Percentiles rank a stretch among this genome's conserved stretches.
Conservation (phyloP, 495 filamentous ascomycete species). For the Hyaloscypha bicolor region DNA sequence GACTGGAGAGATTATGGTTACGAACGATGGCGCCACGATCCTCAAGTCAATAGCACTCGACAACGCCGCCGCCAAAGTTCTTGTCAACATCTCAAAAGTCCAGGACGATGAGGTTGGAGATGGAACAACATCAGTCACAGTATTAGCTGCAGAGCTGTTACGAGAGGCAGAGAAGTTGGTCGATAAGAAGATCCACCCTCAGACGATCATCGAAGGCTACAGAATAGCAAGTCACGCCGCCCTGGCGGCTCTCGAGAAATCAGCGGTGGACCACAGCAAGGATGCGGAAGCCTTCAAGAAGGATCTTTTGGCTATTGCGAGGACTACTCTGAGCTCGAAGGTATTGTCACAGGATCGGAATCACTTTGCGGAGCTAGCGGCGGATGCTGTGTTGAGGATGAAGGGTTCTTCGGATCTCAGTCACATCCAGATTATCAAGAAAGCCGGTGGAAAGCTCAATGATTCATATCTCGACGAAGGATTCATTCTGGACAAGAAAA, state of each 20-base stretch:
- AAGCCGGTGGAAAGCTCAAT: slow-evolving; percentile 93
- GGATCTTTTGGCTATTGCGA: slow-evolving; percentile 87
- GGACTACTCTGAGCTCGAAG: slow-evolving; percentile 98
- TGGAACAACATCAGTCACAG: slow-evolving; percentile 87
- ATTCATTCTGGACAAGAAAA: slow-evolving; percentile 98
- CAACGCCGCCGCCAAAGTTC: slow-evolving; percentile 94
- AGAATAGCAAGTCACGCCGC: slow-evolving; percentile 93
- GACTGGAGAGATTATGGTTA: slow-evolving; percentile 95
- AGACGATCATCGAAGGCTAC: slow-evolving; percentile 99
- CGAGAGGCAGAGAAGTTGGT: slow-evolving; percentile 97
- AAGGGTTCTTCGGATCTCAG: slow-evolving; percentile 92
- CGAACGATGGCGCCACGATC: slow-evolving; percentile 97
- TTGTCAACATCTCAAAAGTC: slow-evolving; percentile 99
- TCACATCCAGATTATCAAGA: slow-evolving; percentile 99
- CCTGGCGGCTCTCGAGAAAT: slow-evolving; percentile 77
- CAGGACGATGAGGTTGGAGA: slow-evolving; percentile 99
- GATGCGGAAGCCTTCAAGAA: slow-evolving; percentile 81
- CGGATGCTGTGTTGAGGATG: slow-evolving; percentile 87
- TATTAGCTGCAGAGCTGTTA: slow-evolving; percentile 91
- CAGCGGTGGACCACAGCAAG: slow-evolving; percentile 85
- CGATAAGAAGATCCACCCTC: slow-evolving; percentile 95
- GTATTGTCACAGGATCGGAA: slow-evolving; percentile 91
- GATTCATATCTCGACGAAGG: slow-evolving; percentile 98
- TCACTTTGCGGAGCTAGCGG: slow-evolving; percentile 89
- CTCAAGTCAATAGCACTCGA: slow-evolving; percentile 98